These are phyloP conservation scores for Ceratobasidium sp. DNA, from an alignment of 1,284 basidiomycete species.

Conservation along the genomic window DNA sequence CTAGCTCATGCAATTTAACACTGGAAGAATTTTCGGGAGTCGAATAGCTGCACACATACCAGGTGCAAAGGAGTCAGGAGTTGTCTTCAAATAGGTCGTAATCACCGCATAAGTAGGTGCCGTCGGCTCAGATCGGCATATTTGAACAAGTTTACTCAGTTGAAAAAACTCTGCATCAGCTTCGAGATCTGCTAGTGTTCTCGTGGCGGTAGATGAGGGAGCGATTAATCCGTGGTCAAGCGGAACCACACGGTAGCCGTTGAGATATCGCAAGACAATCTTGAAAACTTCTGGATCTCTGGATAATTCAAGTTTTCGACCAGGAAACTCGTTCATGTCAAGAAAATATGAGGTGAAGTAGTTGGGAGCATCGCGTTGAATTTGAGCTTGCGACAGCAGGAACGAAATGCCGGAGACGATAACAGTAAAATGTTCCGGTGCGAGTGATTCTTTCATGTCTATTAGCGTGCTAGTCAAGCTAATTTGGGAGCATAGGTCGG, in stretches of 20 bases:
- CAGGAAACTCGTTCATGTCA: too few species aligned
- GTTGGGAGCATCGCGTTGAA: conserved; percentile 9
- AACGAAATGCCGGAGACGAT: not conserved
- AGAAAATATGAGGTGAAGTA: conserved; percentile 2
- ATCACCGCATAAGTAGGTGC: not conserved
- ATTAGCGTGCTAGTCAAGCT: not conserved
- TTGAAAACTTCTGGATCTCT: conserved; percentile 7
- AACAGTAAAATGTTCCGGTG: not conserved
- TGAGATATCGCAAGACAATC: conserved; percentile 9
- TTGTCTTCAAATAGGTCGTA: not conserved
- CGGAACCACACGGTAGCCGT: conserved; percentile 14
- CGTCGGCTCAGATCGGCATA: not conserved
- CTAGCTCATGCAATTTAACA: not conserved
- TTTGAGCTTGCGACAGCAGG: not conserved
- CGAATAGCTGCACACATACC: not conserved
- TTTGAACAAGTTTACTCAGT: not conserved
- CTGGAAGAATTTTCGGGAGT: not conserved
- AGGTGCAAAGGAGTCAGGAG: not conserved
- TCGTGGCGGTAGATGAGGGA: not conserved
- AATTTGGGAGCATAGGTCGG: not conserved
- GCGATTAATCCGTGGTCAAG: not conserved
- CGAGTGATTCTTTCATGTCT: not conserved
- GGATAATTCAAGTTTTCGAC: too few species aligned
- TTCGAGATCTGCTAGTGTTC: not conserved
- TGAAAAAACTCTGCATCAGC: conserved; percentile 1